phyloP scores from a whole-genome alignment of 805 yeast genomes.

The Schizosaccharomyces japonicus region DNA sequence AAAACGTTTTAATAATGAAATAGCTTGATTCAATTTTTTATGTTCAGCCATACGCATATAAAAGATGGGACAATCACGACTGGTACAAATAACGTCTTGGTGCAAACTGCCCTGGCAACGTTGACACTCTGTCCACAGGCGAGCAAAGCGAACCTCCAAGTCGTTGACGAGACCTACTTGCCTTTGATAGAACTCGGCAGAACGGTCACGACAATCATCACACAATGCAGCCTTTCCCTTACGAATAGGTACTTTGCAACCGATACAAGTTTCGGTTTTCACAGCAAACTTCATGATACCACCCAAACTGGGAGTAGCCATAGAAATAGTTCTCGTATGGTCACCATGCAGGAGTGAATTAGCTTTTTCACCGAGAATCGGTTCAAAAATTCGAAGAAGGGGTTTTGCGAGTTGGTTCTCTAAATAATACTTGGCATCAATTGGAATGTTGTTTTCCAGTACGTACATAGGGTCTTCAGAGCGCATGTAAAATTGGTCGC shows the following conservation, averaged over 20 bases:
- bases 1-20: constrained; percentile 40
- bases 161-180: constrained; percentile 59
- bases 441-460: constrained; percentile 71
- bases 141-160: constrained; percentile 57
- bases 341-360: constrained; percentile 35
- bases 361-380: constrained; percentile 54
- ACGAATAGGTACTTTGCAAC: constrained; percentile 58
- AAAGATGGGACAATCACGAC: constrained; percentile 90
- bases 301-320: constrained; percentile 53
- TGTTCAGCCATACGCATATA: constrained; percentile 84
- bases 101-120: constrained; percentile 89
- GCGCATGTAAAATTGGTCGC: constrained; percentile 70
- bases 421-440: constrained; percentile 80
- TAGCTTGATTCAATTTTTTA: constrained; percentile 38
- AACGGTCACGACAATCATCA: constrained; percentile 44
- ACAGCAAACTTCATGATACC: constrained; percentile 82
- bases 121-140: constrained; percentile 95
- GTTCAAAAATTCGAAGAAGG: constrained; percentile 75
- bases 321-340: constrained; percentile 52
- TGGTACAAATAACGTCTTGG: constrained; percentile 84
- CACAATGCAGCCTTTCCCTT: constrained; percentile 52
- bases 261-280: constrained; percentile 68
- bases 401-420: constrained; percentile 89
- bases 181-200: constrained; percentile 59
- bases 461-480: constrained; percentile 93